Evolutionary conservation across 2,329 filamentous ascomycete species (phyloP).

Genomic region (Fusarium sororula): DNA sequence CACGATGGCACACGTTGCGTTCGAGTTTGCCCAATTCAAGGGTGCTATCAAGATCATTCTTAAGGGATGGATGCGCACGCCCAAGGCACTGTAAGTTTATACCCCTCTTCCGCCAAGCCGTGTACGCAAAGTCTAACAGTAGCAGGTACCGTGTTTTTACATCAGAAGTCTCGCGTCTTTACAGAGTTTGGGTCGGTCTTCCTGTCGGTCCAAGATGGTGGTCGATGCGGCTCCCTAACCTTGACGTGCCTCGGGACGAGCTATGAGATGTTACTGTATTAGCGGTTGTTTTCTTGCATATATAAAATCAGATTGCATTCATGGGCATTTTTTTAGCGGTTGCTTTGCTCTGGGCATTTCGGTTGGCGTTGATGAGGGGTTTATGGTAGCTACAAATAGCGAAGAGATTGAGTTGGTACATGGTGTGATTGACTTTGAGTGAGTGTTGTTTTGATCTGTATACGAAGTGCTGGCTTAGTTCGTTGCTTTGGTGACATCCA

Average conservation of each 20-base stretch:
- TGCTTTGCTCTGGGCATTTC: conserved; percentile 6
- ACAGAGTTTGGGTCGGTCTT: conserved; percentile 62
- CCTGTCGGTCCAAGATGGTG: conserved; percentile 61
- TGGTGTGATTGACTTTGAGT: background rate
- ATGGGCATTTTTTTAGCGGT: conserved; percentile 2
- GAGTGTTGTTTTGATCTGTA: background rate
- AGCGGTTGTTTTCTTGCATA: conserved; percentile 2
- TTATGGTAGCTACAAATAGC: background rate
- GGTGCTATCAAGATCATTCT: conserved; percentile 73
- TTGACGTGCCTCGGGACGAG: conserved; percentile 57
- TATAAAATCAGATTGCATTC: conserved; percentile 1
- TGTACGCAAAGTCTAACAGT: background rate
- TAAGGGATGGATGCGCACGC: conserved; percentile 74
- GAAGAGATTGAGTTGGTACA: background rate
- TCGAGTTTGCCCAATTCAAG: conserved; percentile 72
- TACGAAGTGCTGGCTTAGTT: background rate
- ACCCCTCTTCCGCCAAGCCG: too few relatives aligned
- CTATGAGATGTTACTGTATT: conserved; percentile 48
- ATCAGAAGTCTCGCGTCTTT: conserved; percentile 57
- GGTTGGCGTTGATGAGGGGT: conserved; percentile 5
- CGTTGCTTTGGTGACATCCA: background rate
- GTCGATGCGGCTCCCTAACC: conserved; percentile 54
- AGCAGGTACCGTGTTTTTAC: conserved; percentile 55
- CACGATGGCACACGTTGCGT: conserved; percentile 65
- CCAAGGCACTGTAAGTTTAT: conserved; percentile 72